A percentile compares a stretch with the other conserved stretches of the same genome.
These are phyloP conservation scores for Pythium coloratum DNA, from an alignment of 352 stramenopile genomes.

Conservation along the genomic window DNA sequence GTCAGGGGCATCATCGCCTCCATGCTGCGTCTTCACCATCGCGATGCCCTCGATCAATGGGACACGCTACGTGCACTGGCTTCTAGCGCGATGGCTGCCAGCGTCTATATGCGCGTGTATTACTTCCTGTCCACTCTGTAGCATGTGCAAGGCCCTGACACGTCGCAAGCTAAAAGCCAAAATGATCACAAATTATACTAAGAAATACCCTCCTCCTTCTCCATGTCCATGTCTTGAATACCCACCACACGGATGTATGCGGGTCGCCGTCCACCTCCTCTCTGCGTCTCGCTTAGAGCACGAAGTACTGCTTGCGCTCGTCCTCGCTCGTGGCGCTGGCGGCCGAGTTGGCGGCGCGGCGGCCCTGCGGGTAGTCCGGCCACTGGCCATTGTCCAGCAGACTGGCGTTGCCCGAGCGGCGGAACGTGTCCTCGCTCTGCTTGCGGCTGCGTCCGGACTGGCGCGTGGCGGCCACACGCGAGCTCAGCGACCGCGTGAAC, in stretches of 20 bases:
- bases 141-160: not conserved
- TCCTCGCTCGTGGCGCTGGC: constrained; percentile 51
- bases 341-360: constrained; percentile 40
- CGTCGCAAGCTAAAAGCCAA: not conserved
- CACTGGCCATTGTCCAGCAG: constrained; percentile 43
- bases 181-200: constrained; percentile 11
- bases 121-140: not conserved
- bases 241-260: not conserved
- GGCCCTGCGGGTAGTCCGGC: constrained; percentile 30
- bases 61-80: not conserved
- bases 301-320: constrained; percentile 81
- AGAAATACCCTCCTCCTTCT: not conserved
- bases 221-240: not conserved
- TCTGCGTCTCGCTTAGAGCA: constrained; percentile 44
- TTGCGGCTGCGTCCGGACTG: constrained; percentile 62
- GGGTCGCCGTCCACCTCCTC: constrained; percentile 4
- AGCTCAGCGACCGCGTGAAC: constrained; percentile 78
- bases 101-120: no score
- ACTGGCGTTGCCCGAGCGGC: constrained; percentile 70
- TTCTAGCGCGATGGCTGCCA: no score
- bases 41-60: not conserved
- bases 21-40: not conserved
- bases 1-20: not conserved
- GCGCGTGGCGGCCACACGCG: constrained; percentile 59
- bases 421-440: constrained; percentile 46